Evolutionary conservation across 805 yeast genomes (phyloP).

Genomic region (Wickerhamiella brachini): DNA sequence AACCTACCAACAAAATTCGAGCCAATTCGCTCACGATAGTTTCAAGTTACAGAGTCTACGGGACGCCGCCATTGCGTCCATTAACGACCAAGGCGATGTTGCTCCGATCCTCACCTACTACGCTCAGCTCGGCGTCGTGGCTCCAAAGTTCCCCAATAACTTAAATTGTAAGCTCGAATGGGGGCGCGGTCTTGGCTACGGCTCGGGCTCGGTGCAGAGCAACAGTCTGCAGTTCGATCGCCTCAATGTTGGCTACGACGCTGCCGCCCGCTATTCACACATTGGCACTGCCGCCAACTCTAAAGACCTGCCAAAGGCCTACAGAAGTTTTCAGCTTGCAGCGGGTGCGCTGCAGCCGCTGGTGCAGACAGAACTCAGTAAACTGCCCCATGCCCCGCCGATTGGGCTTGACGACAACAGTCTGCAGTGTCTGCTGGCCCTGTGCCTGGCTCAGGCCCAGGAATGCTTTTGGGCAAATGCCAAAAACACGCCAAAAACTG

Average conservation of each 20-base stretch:
- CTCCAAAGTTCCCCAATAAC: conserved; percentile 49
- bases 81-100: conserved; percentile 1
- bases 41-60: conserved; percentile 23
- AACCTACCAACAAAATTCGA: conserved; percentile 34
- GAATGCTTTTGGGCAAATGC: conserved; percentile 78
- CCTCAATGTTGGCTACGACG: conserved; percentile 49
- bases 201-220: conserved; percentile 33
- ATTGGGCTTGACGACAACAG: conserved; percentile 40
- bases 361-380: conserved; percentile 15
- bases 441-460: conserved; percentile 76
- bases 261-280: conserved; percentile 50
- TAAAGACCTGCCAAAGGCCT: conserved; percentile 25
- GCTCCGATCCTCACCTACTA: conserved; percentile 11
- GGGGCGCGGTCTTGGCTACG: conserved; percentile 54
- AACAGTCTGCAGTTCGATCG: conserved; percentile 46
- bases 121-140: conserved; percentile 10
- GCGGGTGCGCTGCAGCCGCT: conserved; percentile 50
- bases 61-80: conserved; percentile 7
- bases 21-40: conserved; percentile 30
- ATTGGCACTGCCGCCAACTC: conserved; percentile 23
- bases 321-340: conserved; percentile 49
- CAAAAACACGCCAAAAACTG: conserved; percentile 25
- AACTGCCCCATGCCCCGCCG: conserved; percentile 20
- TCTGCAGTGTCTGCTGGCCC: conserved; percentile 33
- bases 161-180: conserved; percentile 46